Conservation (phyloP, 805 yeast species). For the Saccharomyces eubayanus region DNA sequence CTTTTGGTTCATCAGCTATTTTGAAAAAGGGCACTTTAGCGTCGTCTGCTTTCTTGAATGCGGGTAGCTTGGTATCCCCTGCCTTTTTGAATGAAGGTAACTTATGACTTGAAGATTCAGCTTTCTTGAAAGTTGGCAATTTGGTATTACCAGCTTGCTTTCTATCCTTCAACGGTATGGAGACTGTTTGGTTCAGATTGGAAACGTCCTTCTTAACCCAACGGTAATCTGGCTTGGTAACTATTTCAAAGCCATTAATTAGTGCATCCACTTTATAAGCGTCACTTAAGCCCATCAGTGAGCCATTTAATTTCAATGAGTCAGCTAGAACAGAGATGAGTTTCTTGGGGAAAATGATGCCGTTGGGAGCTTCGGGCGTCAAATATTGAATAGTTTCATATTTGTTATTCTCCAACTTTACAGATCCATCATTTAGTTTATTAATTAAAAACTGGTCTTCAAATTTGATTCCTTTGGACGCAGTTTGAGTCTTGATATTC, state of each 20-base stretch:
- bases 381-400: conserved; percentile 44
- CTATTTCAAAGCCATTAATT: conserved; percentile 49
- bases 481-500: conserved; percentile 30
- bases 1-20: conserved; percentile 19
- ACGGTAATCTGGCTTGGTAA: conserved; percentile 14
- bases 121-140: conserved; percentile 20
- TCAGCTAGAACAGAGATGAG: conserved; percentile 35
- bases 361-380: conserved; percentile 44
- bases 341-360: conserved; percentile 40
- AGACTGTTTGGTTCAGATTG: conserved; percentile 4
- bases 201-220: conserved; percentile 50
- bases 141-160: conserved; percentile 6
- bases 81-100: conserved; percentile 24
- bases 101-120: neutral
- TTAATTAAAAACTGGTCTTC: conserved; percentile 49
- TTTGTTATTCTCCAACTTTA: conserved; percentile 30
- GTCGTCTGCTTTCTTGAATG: conserved; percentile 20
- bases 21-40: conserved; percentile 17
- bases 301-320: conserved; percentile 39
- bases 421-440: conserved; percentile 44
- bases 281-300: conserved; percentile 43
- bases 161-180: conserved; percentile 27
- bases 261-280: conserved; percentile 46
- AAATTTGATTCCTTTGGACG: conserved; percentile 21
- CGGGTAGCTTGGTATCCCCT: conserved; percentile 18